Base-by-base conservation (phyloP, 139 green algal genomes). In the Coccomyxa sp. region DNA sequence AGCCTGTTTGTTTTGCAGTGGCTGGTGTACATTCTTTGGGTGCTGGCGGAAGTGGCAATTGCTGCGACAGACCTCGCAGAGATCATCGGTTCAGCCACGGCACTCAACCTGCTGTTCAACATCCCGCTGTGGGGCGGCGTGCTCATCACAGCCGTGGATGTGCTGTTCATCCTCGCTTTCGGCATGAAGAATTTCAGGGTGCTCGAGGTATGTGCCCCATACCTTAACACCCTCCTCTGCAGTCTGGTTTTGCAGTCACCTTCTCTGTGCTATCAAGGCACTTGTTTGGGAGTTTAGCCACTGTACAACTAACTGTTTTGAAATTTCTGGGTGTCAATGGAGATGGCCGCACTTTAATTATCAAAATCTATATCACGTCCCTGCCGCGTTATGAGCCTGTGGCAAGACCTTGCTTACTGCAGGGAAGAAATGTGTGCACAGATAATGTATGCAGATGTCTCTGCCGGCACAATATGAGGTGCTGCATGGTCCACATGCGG, bases 21-120 rank as follows among this genome's bases (percentile, higher is more conserved):
- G 81, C 32, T 88, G 11, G 86, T 81, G 85, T 82, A 86, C 38
- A 21, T 83, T 17, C 85, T 95, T 58, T 95, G 90, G 90, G 14
- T 92, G 9, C 45, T 92, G 28, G 87, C 88, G 0, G 90, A 95
- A 77, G 31, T 94, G 9, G 91, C 90, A 38, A 95, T 95, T 81
- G 84, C 79, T 9, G 91, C 91, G 13, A 93, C 88, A 15, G 91
- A 95, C 80, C 84, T 95, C 75, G 88, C 90, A 11, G 89, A 92
- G 81, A 82, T 92, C 28, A 90, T 92, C 12, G 89, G 89, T 0
- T 84, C 87, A 21, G 87, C 87, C 13, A 83, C 85, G 23, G 89
- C 89, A 0, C 79, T 92, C 31, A 80, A 91, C 82, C 84, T 92
- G 67, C 82, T 92, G 57, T 89, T 84, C 59, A 87, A 88, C 25